Conservation (phyloP, 106 monocot species). For the Dioscorea alata region DNA sequence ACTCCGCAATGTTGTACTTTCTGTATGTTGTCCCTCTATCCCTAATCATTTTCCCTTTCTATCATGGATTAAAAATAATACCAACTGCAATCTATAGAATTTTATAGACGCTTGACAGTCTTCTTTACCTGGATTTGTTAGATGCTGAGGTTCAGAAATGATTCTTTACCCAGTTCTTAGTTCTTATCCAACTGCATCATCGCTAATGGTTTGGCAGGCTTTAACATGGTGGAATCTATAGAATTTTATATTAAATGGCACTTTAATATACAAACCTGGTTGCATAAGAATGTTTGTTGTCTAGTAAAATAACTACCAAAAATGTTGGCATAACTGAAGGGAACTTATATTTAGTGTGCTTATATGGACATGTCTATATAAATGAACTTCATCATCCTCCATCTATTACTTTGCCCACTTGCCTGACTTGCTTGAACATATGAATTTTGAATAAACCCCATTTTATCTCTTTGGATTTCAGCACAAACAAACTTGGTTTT, state of each 20-base stretch:
- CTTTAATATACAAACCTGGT: no score
- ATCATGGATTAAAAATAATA: background rate
- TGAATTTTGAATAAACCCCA: background rate
- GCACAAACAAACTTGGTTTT: slow-evolving; percentile 90
- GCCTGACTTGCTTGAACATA: background rate
- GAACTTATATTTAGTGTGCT: no score
- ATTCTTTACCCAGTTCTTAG: no score
- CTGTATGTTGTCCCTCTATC: slow-evolving; percentile 35
- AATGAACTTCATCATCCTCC: background rate
- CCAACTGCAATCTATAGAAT: background rate
- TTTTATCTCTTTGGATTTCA: slow-evolving; percentile 27
- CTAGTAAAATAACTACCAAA: no score
- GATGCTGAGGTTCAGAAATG: no score
- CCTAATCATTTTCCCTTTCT: background rate
- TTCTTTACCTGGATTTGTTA: background rate
- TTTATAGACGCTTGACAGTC: background rate
- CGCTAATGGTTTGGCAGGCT: no score
- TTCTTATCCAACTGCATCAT: no score
- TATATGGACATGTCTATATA: no score
- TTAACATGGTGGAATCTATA: no score
- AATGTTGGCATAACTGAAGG: no score
- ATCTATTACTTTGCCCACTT: background rate
- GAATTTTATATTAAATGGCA: no score
- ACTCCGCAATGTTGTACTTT: slow-evolving; percentile 96
- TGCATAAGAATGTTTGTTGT: no score